Evolutionary conservation across 73 alveolate species (phyloP).

Genomic region (Tetrahymena malaccensis): DNA sequence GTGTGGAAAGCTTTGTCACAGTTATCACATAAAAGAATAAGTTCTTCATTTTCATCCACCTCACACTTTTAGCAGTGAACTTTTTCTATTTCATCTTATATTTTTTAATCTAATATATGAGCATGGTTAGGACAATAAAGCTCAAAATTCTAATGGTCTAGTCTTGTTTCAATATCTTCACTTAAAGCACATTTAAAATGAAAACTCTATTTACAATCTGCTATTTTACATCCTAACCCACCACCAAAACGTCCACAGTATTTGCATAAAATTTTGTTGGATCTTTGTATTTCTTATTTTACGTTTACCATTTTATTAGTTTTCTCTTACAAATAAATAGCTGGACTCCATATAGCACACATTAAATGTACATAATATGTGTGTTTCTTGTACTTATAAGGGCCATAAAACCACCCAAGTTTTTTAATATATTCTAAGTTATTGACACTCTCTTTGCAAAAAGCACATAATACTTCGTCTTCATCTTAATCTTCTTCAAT

Average conservation of each 20-base stretch:
- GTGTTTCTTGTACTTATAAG: neutral
- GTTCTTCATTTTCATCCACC: neutral
- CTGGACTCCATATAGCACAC: neutral
- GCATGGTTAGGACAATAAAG: neutral
- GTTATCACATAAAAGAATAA: neutral
- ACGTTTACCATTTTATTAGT: neutral
- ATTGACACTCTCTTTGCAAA: neutral
- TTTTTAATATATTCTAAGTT: neutral
- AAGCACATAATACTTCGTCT: neutral
- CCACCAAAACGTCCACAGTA: neutral
- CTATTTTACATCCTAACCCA: neutral
- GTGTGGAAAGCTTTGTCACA: neutral
- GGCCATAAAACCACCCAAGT: neutral
- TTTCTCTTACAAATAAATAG: neutral
- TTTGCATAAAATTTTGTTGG: neutral
- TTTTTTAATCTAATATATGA: neutral
- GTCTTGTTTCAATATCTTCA: neutral
- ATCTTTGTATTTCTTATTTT: neutral
- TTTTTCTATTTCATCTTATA: neutral
- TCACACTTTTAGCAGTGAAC: neutral
- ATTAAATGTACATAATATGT: neutral
- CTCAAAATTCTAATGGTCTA: neutral
- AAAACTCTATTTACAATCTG: neutral
- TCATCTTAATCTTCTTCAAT: neutral
- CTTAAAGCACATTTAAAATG: neutral